Evolutionary conservation across 129 eudicot genomes (phyloP), one percentile per base, ranked within the genome.

Genomic region (Ambrosia artemisiifolia): DNA sequence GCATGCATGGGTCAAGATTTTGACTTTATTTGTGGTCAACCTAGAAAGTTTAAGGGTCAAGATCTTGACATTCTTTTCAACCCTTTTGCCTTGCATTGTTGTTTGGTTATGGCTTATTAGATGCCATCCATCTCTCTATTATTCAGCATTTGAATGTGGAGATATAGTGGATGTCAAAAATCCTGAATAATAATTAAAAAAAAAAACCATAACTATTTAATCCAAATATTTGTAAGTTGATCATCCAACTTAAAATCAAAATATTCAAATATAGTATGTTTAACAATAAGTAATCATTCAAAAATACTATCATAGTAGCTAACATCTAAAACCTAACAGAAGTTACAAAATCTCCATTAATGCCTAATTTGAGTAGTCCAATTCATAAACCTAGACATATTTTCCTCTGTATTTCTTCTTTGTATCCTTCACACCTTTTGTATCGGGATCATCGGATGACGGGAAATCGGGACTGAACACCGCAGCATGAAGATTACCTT

Each of bases 351-450:
- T 13, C 54, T 54, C 11, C 63, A 50, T n/a, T 35, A 61, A 40
- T 40, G 10, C 40, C 11, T 9, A 63, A 40, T 56, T 20, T 56
- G 13, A 32, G 13, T 33, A 46, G 64, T 51, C 1, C 60, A 66
- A 12, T 19, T 74, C 68, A 10, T 32, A 69, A 42, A 56, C 6
- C 79, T 94, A 94, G 28, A 94, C 99, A 59, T 94, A 94, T 44
- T 94, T 94, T 36, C 99, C 99, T 61, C 99, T 82, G 43, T 94
- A 94, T 71, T 90, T 94, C 14, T 93, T 88, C 86, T 90, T 90
- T 2, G 87, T 67, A 54, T 89, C 96, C 73, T 89, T 85, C n/a
- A 79, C 38, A 42, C 79, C 30, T 53, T 87, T 89, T 3, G 65
- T 46, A 71, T 92, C 87, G 6, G 70, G 80, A 12, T 47, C 67